Evolutionary conservation across 805 yeast species (phyloP).

Genomic region (Metschnikowia bowlesiae): DNA sequence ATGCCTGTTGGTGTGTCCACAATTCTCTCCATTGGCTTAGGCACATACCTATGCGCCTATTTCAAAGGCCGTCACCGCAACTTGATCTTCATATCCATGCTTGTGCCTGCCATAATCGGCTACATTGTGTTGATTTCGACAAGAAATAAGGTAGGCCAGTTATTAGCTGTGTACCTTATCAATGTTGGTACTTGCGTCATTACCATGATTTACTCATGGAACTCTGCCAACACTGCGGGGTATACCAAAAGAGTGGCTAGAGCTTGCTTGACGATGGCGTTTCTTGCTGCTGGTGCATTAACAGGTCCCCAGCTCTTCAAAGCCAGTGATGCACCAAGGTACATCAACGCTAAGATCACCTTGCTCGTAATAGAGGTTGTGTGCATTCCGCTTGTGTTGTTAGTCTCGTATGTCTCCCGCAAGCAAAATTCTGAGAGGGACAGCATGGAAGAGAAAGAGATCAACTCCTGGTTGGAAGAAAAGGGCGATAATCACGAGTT

Average conservation of each 20-base stretch:
- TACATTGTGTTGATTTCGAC: slow-evolving; percentile 40
- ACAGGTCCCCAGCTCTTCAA: slow-evolving; percentile 22
- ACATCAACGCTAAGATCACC: slow-evolving; percentile 7
- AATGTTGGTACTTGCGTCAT: slow-evolving; percentile 56
- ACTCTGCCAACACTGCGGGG: slow-evolving; percentile 41
- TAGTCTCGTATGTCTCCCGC: slow-evolving; percentile 40
- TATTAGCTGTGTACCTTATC: slow-evolving; percentile 46
- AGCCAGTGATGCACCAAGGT: slow-evolving; percentile 8
- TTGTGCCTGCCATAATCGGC: slow-evolving; percentile 32
- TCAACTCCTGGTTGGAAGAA: slow-evolving; percentile 7
- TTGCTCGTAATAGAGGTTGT: slow-evolving; percentile 7
- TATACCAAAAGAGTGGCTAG: slow-evolving; percentile 20
- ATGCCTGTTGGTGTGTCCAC: slow-evolving; percentile 52
- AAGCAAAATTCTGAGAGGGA: slow-evolving; percentile 53
- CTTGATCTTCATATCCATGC: slow-evolving; percentile 27
- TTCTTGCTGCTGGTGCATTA: slow-evolving; percentile 22
- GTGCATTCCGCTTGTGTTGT: slow-evolving; percentile 10
- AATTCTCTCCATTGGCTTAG: slow-evolving; percentile 27
- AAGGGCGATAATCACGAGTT: slow-evolving; percentile 37
- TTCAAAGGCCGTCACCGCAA: slow-evolving; percentile 22
- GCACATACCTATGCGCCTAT: slow-evolving; percentile 28
- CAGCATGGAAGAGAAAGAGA: slow-evolving; percentile 22
- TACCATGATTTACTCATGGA: slow-evolving; percentile 58
- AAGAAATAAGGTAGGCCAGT: slow-evolving; percentile 38
- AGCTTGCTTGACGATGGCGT: slow-evolving; percentile 18